These are phyloP conservation scores for Lactarius indigo DNA, from an alignment of 768 basidiomycete species.

Conservation along the genomic window DNA sequence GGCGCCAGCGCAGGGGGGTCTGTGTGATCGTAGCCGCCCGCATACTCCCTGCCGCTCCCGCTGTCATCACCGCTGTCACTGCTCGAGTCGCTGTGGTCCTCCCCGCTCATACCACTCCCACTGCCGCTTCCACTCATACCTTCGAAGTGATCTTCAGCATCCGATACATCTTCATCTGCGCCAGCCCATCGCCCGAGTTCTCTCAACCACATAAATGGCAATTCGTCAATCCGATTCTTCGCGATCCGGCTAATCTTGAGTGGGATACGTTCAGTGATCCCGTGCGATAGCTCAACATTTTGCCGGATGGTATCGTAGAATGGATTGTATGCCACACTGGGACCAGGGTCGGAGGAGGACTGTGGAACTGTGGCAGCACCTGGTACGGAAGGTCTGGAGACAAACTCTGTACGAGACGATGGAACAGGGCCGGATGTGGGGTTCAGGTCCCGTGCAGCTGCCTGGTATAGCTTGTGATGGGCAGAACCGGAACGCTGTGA, in stretches of 20 bases:
- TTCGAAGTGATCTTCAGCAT: slow-evolving; percentile 18
- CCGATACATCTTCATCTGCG: slow-evolving; percentile 18
- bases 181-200: slow-evolving; percentile 61
- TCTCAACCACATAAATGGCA: slow-evolving; percentile 78
- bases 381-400: slow-evolving; percentile 3
- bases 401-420: slow-evolving; percentile 7
- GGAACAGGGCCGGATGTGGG: background rate
- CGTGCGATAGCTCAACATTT: slow-evolving; percentile 71
- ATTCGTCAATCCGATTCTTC: slow-evolving; percentile 49
- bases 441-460: slow-evolving; percentile 3
- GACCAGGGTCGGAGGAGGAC: slow-evolving; percentile 18
- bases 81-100: slow-evolving; percentile 17
- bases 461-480: slow-evolving; percentile 20
- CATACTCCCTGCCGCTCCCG: slow-evolving; percentile 8
- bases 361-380: slow-evolving; percentile 15
- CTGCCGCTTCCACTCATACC: slow-evolving; percentile 21
- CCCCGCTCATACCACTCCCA: slow-evolving; percentile 19
- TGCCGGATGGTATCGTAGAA: slow-evolving; percentile 95
- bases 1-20: background rate
- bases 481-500: slow-evolving; percentile 27
- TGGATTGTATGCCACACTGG: slow-evolving; percentile 61
- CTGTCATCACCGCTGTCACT: slow-evolving; percentile 23
- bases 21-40: background rate
- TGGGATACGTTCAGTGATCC: slow-evolving; percentile 74
- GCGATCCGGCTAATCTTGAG: slow-evolving; percentile 50